These are phyloP conservation scores for Meyerozyma carpophila DNA, from an alignment of 1,139 yeast genomes.

Conservation along the genomic window DNA sequence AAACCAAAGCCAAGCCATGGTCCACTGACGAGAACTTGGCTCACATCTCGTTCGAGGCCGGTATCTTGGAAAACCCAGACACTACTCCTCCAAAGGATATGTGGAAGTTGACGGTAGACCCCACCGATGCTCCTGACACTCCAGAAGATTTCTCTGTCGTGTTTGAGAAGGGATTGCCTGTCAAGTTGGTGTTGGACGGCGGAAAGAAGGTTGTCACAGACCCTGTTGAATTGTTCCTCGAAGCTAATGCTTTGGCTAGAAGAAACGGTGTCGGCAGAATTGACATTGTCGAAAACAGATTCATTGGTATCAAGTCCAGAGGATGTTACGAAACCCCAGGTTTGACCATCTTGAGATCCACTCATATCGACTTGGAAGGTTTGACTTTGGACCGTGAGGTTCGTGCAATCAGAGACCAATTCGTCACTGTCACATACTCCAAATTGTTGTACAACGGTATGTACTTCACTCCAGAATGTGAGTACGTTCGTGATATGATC, in stretches of 20 bases:
- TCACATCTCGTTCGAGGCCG: slow-evolving; percentile 97
- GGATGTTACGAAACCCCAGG: slow-evolving; percentile 99
- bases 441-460: slow-evolving; percentile 92
- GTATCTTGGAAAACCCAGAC: slow-evolving; percentile 96
- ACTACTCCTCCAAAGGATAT: slow-evolving; percentile 98
- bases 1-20: slow-evolving; percentile 99
- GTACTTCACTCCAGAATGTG: slow-evolving; percentile 98
- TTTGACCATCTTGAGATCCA: slow-evolving; percentile 83
- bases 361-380: slow-evolving; percentile 96
- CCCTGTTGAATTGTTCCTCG: slow-evolving; percentile 86
- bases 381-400: slow-evolving; percentile 96
- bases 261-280: slow-evolving; percentile 99
- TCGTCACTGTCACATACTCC: slow-evolving; percentile 90
- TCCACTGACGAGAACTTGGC: slow-evolving; percentile 99
- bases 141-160: slow-evolving; percentile 86
- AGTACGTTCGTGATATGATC: slow-evolving; percentile 88
- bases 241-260: slow-evolving; percentile 93
- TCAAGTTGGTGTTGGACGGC: slow-evolving; percentile 65
- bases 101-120: slow-evolving; percentile 99
- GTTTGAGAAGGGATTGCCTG: slow-evolving; percentile 84
- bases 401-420: slow-evolving; percentile 91
- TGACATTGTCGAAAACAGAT: slow-evolving; percentile 98
- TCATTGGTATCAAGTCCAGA: slow-evolving; percentile 96
- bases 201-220: slow-evolving; percentile 61
- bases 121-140: slow-evolving; percentile 85